Percentiles rank a stretch among this genome's conserved stretches.
These are phyloP conservation scores for Fusarium anthophilum DNA, from an alignment of 2,329 filamentous ascomycete genomes.

Conservation along the genomic window DNA sequence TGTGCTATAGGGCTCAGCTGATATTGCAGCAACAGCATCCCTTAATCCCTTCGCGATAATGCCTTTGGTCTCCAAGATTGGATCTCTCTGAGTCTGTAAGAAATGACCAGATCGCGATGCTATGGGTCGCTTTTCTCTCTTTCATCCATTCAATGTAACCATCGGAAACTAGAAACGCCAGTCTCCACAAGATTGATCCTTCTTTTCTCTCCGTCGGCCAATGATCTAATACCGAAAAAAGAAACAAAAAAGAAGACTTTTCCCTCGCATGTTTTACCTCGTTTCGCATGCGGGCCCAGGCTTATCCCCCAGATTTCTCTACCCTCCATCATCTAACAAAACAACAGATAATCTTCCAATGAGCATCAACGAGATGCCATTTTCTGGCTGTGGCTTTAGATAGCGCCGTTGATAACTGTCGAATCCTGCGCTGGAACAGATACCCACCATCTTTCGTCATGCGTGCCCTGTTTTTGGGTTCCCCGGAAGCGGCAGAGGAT, in stretches of 20 bases:
- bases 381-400: slow-evolving; percentile 7
- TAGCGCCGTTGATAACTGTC: background rate
- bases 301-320: slow-evolving; percentile 19
- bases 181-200: slow-evolving; percentile 29
- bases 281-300: slow-evolving; percentile 7
- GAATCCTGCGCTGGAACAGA: background rate
- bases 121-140: slow-evolving; percentile 7
- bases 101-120: slow-evolving; percentile 21
- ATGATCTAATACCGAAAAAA: slow-evolving; percentile 24
- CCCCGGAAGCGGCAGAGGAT: slow-evolving; percentile 32
- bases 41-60: background rate
- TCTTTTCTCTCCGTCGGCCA: slow-evolving; percentile 13
- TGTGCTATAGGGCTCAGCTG: slow-evolving; percentile 13
- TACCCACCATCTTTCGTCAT: slow-evolving; percentile 25
- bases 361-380: background rate
- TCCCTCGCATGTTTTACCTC: slow-evolving; percentile 12
- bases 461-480: slow-evolving; percentile 15
- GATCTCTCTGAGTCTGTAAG: background rate
- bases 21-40: background rate
- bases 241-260: slow-evolving; percentile 23
- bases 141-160: slow-evolving; percentile 3
- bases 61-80: background rate
- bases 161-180: slow-evolving; percentile 21
- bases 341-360: slow-evolving; percentile 6
- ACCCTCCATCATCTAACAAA: slow-evolving; percentile 17